Percentiles rank a stretch among this genome's conserved stretches.
These are phyloP conservation scores for Botrytis deweyae DNA, from an alignment of 2,329 filamentous ascomycete genomes.

Conservation along the genomic window DNA sequence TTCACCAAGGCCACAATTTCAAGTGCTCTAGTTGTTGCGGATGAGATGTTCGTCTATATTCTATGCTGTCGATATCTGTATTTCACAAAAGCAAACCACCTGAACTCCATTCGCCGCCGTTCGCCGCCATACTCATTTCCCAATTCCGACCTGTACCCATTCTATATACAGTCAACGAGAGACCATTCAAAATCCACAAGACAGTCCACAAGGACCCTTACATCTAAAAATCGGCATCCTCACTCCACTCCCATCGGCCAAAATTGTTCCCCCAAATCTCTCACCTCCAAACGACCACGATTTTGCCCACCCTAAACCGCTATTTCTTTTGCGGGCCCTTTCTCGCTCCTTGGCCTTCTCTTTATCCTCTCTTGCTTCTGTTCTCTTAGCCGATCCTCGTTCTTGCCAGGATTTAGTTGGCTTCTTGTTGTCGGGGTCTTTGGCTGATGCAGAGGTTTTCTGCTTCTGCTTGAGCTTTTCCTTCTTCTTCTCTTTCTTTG, in stretches of 20 bases:
- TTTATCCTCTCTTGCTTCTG: not conserved
- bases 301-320: slow-evolving; percentile 15
- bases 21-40: not conserved
- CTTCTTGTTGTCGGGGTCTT: not conserved
- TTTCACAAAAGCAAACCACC: not conserved
- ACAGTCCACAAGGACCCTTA: slow-evolving; percentile 12
- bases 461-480: not conserved
- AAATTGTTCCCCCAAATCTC: slow-evolving; percentile 5
- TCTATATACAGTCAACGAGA: not conserved
- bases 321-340: slow-evolving; percentile 11
- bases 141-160: not conserved
- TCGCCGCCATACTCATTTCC: not conserved
- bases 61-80: not conserved
- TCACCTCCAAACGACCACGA: slow-evolving; percentile 19
- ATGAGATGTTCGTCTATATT: not conserved
- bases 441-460: not conserved
- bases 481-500: not conserved
- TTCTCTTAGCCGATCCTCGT: not conserved
- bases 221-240: slow-evolving; percentile 15
- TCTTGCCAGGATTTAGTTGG: not conserved
- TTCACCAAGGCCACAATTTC: not conserved
- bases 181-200: not conserved
- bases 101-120: not conserved
- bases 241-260: slow-evolving; percentile 15
- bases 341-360: slow-evolving; percentile 2